A percentile compares a stretch with the other conserved stretches of the same genome.
phyloP scores from a whole-genome alignment of 1,284 basidiomycete genomes.

The Ustilago tritici region DNA sequence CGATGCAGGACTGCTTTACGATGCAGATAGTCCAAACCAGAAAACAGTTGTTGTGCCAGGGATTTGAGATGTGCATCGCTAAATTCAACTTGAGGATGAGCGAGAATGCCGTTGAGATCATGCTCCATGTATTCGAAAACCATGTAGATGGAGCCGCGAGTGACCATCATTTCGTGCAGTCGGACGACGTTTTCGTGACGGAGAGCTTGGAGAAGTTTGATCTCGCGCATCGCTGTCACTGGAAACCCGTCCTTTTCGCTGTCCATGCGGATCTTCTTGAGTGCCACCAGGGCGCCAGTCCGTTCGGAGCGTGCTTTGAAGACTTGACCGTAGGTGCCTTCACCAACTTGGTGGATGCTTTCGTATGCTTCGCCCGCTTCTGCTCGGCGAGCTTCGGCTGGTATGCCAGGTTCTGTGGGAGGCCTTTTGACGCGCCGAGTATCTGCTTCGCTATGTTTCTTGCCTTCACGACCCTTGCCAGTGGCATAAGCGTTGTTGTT shows the following conservation, averaged over 20 bases:
- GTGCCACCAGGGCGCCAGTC: conserved; percentile 82
- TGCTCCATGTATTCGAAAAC: conserved; percentile 99
- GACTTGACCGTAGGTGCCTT: conserved; percentile 99
- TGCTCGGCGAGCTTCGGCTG: conserved; percentile 25
- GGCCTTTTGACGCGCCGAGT: conserved; percentile 4
- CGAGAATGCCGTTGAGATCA: conserved; percentile 93
- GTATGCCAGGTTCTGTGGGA: not conserved
- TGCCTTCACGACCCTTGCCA: conserved; percentile 18
- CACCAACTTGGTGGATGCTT: conserved; percentile 92
- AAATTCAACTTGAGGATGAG: conserved; percentile 87
- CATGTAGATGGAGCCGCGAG: conserved; percentile 89
- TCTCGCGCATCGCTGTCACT: conserved; percentile 98
- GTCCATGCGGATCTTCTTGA: conserved; percentile 99
- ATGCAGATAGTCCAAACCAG: conserved; percentile 92
- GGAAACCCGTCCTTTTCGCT: conserved; percentile 97
- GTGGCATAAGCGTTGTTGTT: not conserved
- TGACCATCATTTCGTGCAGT: conserved; percentile 97
- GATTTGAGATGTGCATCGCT: conserved; percentile 91
- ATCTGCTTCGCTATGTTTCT: not conserved
- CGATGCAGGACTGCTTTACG: conserved; percentile 95
- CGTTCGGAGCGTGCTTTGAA: conserved; percentile 92
- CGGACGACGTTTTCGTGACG: conserved; percentile 89
- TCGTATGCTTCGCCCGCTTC: conserved; percentile 77
- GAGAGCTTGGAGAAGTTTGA: conserved; percentile 93
- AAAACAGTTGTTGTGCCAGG: conserved; percentile 91